Evolutionary conservation across 2,329 filamentous ascomycete species (phyloP), one percentile per base, ranked within the genome.

Genomic region (Neopestalotiopsis rosae): DNA sequence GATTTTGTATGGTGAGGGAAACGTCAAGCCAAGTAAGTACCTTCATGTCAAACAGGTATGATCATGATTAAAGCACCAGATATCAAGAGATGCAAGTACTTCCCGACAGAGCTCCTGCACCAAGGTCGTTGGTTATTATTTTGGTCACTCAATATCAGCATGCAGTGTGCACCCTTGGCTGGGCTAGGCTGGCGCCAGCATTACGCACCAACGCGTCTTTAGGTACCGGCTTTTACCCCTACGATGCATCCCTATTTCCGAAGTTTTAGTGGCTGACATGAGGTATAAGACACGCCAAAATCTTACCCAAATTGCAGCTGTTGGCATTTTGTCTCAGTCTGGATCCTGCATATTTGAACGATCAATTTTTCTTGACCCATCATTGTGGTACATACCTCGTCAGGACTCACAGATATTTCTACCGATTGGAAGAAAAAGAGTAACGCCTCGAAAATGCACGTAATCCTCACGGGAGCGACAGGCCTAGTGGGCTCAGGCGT

Each of bases 401-500:
- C 28, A 9, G 56, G 24, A 13, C 14, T 30, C 12, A 6, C 20
- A 24, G 9, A 13, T 3, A 59, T 1, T 10, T 38, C 34, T 7
- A 7, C 34, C 34, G 10, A 38, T 10, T 7, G 14, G 14, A 59
- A 32, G 28, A 3, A n/a, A 59, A 34, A 30, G 28, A 30, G 17
- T 7, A 14, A 40, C 14, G 14, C 28, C 12, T 32, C 17, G 61
- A 77, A 57, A 30, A 90, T 90, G 87, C 88, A 90, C 80, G 83
- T 92, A 74, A 89, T 92, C 69, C 83, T 92, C 65, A 92, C 90
- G 0, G 90, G 90, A n/a, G 90, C 89, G 12, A 92, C 90, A 0
- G 90, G 90, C 74, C 83, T 92, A 1, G 86, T 92, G 45, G 90
- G 90, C 76, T 88, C 86, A 0, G 84, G 81, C 52, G 87, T 87